Conservation (phyloP, 2,329 filamentous ascomycete genomes). For the Rugonectria rugulosa region DNA sequence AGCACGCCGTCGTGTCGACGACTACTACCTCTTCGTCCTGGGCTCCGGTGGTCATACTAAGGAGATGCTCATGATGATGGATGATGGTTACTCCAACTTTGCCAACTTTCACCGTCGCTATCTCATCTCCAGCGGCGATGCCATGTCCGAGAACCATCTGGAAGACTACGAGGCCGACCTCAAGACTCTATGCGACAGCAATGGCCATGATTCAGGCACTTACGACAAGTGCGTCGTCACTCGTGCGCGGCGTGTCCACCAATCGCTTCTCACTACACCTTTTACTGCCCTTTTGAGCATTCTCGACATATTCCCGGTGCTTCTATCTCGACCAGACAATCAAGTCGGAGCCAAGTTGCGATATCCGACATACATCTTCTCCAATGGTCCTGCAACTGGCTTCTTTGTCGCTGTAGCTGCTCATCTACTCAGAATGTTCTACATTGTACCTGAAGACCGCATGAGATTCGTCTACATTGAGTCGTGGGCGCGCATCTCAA, state of each 20-base stretch:
- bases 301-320: slow-evolving; percentile 64
- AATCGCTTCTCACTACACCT: slow-evolving; percentile 77
- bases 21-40: slow-evolving; percentile 79
- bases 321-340: slow-evolving; percentile 50
- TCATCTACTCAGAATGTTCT: slow-evolving; percentile 56
- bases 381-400: slow-evolving; percentile 88
- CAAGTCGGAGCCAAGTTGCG: slow-evolving; percentile 33
- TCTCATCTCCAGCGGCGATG: slow-evolving; percentile 79
- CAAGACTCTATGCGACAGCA: slow-evolving; percentile 28
- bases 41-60: slow-evolving; percentile 94
- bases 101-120: slow-evolving; percentile 76
- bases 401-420: slow-evolving; percentile 72
- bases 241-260: slow-evolving; percentile 82
- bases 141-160: slow-evolving; percentile 70
- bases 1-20: slow-evolving; percentile 26
- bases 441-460: slow-evolving; percentile 55
- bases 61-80: slow-evolving; percentile 90
- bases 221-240: slow-evolving; percentile 75
- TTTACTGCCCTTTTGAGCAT: slow-evolving; percentile 72
- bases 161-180: slow-evolving; percentile 58
- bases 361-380: slow-evolving; percentile 79
- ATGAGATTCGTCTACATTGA: slow-evolving; percentile 88
- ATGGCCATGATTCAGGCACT: slow-evolving; percentile 48
- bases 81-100: slow-evolving; percentile 61
- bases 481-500: slow-evolving; percentile 86